Evolutionary conservation across 164 flowering plant species (phyloP), one percentile per base, ranked within the genome.

Genomic region (Malania oleifera): DNA sequence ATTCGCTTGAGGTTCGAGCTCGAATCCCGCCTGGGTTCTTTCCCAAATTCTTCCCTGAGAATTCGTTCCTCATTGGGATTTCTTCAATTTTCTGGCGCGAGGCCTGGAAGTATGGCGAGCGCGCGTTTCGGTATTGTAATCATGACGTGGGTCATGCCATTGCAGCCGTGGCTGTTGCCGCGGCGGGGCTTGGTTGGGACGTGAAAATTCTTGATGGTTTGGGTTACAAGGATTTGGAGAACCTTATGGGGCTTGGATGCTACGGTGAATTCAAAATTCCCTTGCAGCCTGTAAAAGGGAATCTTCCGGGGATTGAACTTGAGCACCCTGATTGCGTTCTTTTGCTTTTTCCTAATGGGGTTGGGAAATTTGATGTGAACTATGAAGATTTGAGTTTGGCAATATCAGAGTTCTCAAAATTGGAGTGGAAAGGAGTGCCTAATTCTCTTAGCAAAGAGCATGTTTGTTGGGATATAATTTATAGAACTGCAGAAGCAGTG

Each of bases 91-190:
- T 89, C 62, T 92, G 96, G 98, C 79, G 98, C 26, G 96, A 92
- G 63, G 89, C 96, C 4, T 92, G 98, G 96, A 92, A 92, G 73
- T 92, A 92, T 46, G 93, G 96, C 5, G 96, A 92, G 61, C 76
- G 96, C 24, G 92, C 87, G 13, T 85, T 85, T 64, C 73, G 96
- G 71, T 89, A 87, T 65, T 89, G 93, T 70, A 91, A 89, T 67
- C 98, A 91, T 54, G 96, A 91, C 34, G 88, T 85, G 46, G 95
- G 98, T 22, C 98, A 91, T 52, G 98, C 96, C 1, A 76, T 89
- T 54, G 95, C 80, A 0, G 96, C 98, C 0, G 83, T 91, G 7
- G 18, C 84, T 0, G 63, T 89, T 52, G 98, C 92, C 9, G 96
- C 98, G 0, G 89, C 86, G 0, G 81, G 66, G 44, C 77, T 89